These are phyloP conservation scores for Xylaria arbuscula DNA, from an alignment of 2,329 filamentous ascomycete genomes.

Conservation along the genomic window DNA sequence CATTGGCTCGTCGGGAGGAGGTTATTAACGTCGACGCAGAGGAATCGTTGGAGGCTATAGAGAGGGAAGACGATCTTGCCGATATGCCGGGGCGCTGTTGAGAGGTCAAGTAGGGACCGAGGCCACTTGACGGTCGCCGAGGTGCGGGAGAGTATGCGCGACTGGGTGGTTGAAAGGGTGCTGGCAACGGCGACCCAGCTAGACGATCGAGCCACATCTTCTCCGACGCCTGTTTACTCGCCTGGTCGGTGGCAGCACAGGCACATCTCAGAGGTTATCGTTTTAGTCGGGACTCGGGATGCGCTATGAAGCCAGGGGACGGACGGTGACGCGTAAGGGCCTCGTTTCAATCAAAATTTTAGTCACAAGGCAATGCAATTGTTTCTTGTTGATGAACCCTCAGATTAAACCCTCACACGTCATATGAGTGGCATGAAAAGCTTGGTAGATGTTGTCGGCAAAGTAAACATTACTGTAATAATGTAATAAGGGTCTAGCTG, in stretches of 20 bases:
- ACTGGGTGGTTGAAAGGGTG: conserved; percentile 64
- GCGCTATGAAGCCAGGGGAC: background rate
- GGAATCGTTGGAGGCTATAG: conserved; percentile 81
- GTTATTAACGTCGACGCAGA: conserved; percentile 76
- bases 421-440: background rate
- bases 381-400: no score
- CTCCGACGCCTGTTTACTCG: conserved; percentile 38
- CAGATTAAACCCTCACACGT: no score
- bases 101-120: conserved; percentile 75
- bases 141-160: conserved; percentile 78
- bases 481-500: no score
- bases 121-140: conserved; percentile 73
- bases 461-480: no score
- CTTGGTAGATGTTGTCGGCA: background rate
- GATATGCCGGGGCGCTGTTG: conserved; percentile 72
- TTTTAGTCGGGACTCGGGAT: conserved; percentile 17
- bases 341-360: background rate
- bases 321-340: background rate
- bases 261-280: conserved; percentile 32
- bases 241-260: conserved; percentile 38
- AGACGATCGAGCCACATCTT: conserved; percentile 93
- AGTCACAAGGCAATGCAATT: background rate
- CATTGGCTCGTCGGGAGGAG: conserved; percentile 73
- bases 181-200: conserved; percentile 73
- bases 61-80: conserved; percentile 78